Percentiles rank a stretch among this genome's conserved stretches.
Conservation (phyloP, 495 filamentous ascomycete species). For the Aspergillus ellipticus region DNA sequence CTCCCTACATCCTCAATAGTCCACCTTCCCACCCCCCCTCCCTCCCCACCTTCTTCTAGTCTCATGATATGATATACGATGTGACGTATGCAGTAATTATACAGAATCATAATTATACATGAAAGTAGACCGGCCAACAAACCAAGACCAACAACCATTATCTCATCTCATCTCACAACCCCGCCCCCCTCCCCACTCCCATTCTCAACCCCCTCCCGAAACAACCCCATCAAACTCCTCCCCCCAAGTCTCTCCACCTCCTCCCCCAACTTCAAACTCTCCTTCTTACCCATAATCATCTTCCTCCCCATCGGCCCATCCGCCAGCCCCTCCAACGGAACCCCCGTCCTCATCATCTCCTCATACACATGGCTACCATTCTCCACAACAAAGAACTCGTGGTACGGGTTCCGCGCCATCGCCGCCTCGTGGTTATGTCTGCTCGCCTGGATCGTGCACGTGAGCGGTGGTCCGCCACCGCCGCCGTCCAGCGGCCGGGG, state of each 20-base stretch:
- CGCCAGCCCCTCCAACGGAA: constrained; percentile 28
- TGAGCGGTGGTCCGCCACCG: too few species aligned
- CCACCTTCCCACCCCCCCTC: background rate
- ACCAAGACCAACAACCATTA: background rate
- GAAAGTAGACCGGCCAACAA: background rate
- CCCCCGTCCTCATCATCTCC: constrained; percentile 26
- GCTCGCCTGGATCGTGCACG: constrained; percentile 22
- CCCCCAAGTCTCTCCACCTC: constrained; percentile 20
- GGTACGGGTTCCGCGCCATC: constrained; percentile 31
- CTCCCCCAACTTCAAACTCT: constrained; percentile 20
- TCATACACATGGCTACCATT: constrained; percentile 14
- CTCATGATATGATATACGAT: constrained; percentile 1
- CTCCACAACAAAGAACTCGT: constrained; percentile 18
- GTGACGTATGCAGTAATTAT: background rate
- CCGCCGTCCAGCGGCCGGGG: too few species aligned
- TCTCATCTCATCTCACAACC: background rate
- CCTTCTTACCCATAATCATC: constrained; percentile 10
- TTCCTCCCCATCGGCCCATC: constrained; percentile 28
- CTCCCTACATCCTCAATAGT: background rate
- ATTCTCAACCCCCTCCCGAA: constrained; percentile 16
- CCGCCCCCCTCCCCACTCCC: background rate
- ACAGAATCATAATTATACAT: background rate
- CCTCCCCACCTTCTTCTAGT: background rate
- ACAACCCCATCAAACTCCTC: constrained; percentile 27
- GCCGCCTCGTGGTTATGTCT: constrained; percentile 24